phyloP scores from a whole-genome alignment of 2,329 filamentous ascomycete genomes.

The Botrytis sinoallii region DNA sequence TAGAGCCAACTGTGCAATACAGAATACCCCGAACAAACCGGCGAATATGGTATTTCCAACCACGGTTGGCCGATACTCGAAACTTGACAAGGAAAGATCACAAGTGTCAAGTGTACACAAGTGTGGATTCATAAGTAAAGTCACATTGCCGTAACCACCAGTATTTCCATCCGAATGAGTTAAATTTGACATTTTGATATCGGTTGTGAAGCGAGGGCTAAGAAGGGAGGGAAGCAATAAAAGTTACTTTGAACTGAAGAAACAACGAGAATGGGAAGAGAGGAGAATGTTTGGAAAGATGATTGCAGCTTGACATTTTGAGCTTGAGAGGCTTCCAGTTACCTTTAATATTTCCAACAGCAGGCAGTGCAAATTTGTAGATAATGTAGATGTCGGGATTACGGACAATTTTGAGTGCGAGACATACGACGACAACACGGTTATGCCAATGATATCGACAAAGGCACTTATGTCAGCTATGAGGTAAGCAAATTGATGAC shows the following conservation, averaged over 20 bases:
- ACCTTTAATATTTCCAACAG: constrained; percentile 3
- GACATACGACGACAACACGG: constrained; percentile 5
- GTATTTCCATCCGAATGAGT: constrained; percentile 24
- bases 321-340: neutral
- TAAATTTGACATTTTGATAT: constrained; percentile 22
- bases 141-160: constrained; percentile 30
- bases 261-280: neutral
- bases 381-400: neutral
- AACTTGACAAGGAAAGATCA: constrained; percentile 52
- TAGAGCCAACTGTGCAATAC: constrained; percentile 44
- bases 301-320: neutral
- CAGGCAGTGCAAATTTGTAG: neutral
- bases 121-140: constrained; percentile 25
- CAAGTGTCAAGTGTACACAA: constrained; percentile 36
- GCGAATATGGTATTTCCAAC: constrained; percentile 55
- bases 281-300: neutral
- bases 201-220: neutral
- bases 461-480: neutral
- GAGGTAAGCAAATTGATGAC: neutral
- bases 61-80: constrained; percentile 57
- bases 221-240: neutral
- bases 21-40: constrained; percentile 47
- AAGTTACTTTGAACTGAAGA: neutral
- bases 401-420: neutral
- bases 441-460: neutral